Base-by-base conservation (phyloP, 805 yeast genomes). In the Groenewaldozyma salmanticensis region DNA sequence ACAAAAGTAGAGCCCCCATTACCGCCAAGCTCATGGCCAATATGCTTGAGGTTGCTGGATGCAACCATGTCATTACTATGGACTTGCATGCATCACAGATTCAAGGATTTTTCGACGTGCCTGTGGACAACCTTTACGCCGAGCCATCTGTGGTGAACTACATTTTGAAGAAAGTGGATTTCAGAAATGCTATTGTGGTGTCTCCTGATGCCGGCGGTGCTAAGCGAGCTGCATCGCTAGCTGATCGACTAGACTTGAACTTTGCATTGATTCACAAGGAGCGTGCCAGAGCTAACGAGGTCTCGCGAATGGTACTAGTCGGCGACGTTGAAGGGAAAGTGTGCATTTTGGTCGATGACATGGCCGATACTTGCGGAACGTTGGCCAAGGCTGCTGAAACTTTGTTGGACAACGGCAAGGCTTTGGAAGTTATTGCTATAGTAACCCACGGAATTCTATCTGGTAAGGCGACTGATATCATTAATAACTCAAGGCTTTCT, bases 121-220 rank as follows among this genome's bases (percentile, higher is more conserved):
- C 98, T 3, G 98, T 90, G 27, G 98, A 92, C 65, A 92, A 92
- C 58, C 69, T 92, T 51, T 90, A 90, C 57, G 97, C 96, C 17
- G 97, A 90, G 60, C 98, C 98, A 38, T 75, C 80, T 46, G 94
- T 86, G 16, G 74, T 90, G 38, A 71, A 84, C 52, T 92, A 86
- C 63, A 85, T 92, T 52, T 76, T 73, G 51, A 82, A 76, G 45
- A 73, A 77, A 49, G 68, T 77, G 35, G 71, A 74, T 24, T 62
- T 67, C 48, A 64, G 66, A 19, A 71, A 78, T 48, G 72, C 86
- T 17, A 82, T 87, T 45, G 75, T 92, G 42, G 94, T 92, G 9
- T 87, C 96, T 2, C 98, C 98, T 2, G 98, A 92, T 65, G 98
- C 98, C 2, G 98, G 98, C 53, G 98, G 98, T 47, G 98, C 98